Evolutionary conservation across 2,329 filamentous ascomycete species (phyloP).

Genomic region (Eutypella sp.): DNA sequence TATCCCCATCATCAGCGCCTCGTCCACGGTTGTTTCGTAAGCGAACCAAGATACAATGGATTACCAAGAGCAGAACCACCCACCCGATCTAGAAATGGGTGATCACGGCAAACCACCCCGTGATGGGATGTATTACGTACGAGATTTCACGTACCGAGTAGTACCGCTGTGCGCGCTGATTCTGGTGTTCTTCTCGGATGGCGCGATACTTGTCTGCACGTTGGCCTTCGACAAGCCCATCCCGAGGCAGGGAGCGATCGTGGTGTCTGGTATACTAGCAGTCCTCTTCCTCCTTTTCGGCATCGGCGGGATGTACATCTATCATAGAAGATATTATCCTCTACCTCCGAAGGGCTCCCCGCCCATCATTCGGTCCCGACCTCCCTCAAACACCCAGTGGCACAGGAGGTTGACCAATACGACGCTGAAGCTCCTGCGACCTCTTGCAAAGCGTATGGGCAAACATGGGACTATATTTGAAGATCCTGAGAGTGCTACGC

Average conservation of each 20-base stretch:
- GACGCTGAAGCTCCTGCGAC: too few species aligned
- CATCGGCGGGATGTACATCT: conserved; percentile 14
- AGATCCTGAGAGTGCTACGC: too few species aligned
- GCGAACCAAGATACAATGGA: conserved; percentile 8
- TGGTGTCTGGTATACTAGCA: conserved; percentile 15
- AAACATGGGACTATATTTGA: too few species aligned
- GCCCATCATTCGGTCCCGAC: conserved; percentile 2
- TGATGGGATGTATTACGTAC: conserved; percentile 7
- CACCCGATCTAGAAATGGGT: conserved; percentile 12
- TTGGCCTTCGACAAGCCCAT: conserved; percentile 14
- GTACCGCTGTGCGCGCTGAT: conserved; percentile 16
- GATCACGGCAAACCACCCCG: background rate
- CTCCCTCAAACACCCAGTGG: background rate
- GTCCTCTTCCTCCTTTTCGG: conserved; percentile 15
- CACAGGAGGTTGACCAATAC: too few species aligned
- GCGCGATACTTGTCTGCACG: conserved; percentile 17
- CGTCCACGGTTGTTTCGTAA: background rate
- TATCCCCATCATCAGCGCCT: conserved; percentile 14
- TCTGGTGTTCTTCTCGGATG: conserved; percentile 19
- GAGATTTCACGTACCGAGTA: conserved; percentile 18
- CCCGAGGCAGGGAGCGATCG: conserved; percentile 13
- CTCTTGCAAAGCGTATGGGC: too few species aligned
- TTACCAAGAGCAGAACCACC: conserved; percentile 4
- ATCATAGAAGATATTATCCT: conserved; percentile 10
- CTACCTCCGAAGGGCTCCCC: conserved; percentile 3